Conservation (phyloP, 495 filamentous ascomycete genomes). For the Usnea hakonensis region DNA sequence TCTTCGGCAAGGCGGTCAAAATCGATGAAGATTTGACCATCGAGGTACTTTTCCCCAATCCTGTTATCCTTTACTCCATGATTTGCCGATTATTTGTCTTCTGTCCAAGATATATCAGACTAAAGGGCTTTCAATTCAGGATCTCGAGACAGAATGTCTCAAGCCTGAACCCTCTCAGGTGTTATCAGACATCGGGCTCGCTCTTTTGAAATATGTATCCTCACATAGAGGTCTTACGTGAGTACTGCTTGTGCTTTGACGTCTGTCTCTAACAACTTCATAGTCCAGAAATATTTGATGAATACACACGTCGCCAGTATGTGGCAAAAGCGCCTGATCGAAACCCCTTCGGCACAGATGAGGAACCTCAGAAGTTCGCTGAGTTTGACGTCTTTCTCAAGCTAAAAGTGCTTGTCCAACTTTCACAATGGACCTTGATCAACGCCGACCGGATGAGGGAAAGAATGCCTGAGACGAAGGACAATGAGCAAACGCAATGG, state of each 20-base stretch:
- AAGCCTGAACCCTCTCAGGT: conserved; percentile 64
- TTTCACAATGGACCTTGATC: conserved; percentile 84
- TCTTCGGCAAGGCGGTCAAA: conserved; percentile 83
- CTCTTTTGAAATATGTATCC: conserved; percentile 84
- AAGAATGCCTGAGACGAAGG: conserved; percentile 73
- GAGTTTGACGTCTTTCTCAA: conserved; percentile 81
- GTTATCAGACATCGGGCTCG: conserved; percentile 75
- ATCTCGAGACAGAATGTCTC: conserved; percentile 81
- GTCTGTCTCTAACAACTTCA: background rate
- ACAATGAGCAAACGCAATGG: conserved; percentile 76
- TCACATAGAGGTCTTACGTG: conserved; percentile 89
- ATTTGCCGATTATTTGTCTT: background rate
- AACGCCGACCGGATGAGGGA: conserved; percentile 80
- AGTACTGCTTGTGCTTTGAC: conserved; percentile 28
- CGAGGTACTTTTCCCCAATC: conserved; percentile 51
- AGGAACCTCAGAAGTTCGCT: conserved; percentile 61
- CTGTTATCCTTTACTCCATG: background rate
- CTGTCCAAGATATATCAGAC: background rate
- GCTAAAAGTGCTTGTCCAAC: conserved; percentile 81
- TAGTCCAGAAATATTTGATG: conserved; percentile 84
- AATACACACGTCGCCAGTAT: conserved; percentile 88
- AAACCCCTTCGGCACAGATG: conserved; percentile 82
- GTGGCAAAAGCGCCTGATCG: conserved; percentile 66
- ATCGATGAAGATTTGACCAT: conserved; percentile 79
- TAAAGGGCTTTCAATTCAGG: conserved; percentile 41